phyloP scores from a whole-genome alignment of 2,329 filamentous ascomycete species.

The Ramichloridium luteum region DNA sequence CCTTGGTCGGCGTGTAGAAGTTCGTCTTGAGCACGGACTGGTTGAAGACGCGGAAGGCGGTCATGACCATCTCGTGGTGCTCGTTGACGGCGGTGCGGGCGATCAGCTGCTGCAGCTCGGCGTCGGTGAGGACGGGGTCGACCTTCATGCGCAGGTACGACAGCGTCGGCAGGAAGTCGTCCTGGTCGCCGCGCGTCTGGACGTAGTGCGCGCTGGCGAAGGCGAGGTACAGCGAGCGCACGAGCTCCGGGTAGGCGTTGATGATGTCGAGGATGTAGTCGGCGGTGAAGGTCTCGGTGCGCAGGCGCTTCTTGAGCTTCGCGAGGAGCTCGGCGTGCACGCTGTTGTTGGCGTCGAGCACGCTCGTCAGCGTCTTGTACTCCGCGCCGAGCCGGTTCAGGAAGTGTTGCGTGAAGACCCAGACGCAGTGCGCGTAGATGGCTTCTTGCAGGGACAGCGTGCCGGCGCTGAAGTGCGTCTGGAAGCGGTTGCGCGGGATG shows the following conservation, averaged over 20 bases:
- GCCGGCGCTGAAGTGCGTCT: constrained; percentile 73
- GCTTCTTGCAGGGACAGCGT: constrained; percentile 88
- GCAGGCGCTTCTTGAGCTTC: constrained; percentile 88
- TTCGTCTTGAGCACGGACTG: constrained; percentile 90
- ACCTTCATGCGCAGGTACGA: constrained; percentile 55
- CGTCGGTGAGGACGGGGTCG: constrained; percentile 64
- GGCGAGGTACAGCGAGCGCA: constrained; percentile 77
- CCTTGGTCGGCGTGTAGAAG: constrained; percentile 95
- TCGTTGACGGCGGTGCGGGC: constrained; percentile 74
- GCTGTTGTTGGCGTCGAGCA: constrained; percentile 70
- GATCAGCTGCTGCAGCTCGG: constrained; percentile 62
- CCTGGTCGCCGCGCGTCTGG: constrained; percentile 49
- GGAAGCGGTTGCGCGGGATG: constrained; percentile 93
- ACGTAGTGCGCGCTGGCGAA: constrained; percentile 82
- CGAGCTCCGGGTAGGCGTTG: constrained; percentile 72
- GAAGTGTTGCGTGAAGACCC: constrained; percentile 97
- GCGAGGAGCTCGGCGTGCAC: constrained; percentile 75
- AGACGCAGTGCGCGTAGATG: constrained; percentile 92
- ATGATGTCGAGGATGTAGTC: constrained; percentile 99
- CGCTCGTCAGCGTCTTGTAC: constrained; percentile 73
- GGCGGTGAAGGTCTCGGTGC: constrained; percentile 93
- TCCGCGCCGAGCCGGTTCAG: constrained; percentile 88
- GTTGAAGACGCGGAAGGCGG: constrained; percentile 92
- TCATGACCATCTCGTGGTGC: constrained; percentile 97
- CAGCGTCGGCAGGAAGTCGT: constrained; percentile 58